Base-by-base conservation (phyloP, 768 basidiomycete genomes). In the Mycena galopus region DNA sequence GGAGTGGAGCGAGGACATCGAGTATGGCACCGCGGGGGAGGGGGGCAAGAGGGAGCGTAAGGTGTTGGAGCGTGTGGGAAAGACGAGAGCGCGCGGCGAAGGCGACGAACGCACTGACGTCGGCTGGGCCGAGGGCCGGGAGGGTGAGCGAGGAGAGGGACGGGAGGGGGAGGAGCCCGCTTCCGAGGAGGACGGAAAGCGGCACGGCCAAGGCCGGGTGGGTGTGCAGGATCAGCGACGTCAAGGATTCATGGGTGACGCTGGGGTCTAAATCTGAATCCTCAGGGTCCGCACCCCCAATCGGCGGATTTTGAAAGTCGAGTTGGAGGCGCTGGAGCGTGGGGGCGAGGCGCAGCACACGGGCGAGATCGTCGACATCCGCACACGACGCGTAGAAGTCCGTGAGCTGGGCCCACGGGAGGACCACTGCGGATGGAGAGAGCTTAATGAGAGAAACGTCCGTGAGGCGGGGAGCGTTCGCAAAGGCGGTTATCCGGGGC, bases 361-460 rank as follows among this genome's bases (percentile, higher is more conserved):
- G 44, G 4, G n/a, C 19, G 44, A 47, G 21, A 21, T 47, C 44
- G n/a, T 47, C 44, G 19, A 47, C 44, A 19, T n/a, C n/a, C 21
- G 44, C 44, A 21, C n/a, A 47, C 44, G 44, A 47, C 44, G 44
- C 44, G 44, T 19, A 47, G 7, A 66, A 56, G 37, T 25, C 7
- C 17, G 65, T 56, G 7, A 66, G 65, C 65, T 66, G 65, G 2
- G 53, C 21, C 55, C 65, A 66, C 16, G 65, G 65, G n/a, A 66
- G 53, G 6, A 19, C 21, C 16, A 66, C 65, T 17, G 29, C 29
- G 10, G 65, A 66, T 10, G 53, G 65, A 23, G 55, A 12, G 30
- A 66, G 65, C 55, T 57, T 56, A 37, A 57, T 35, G 14, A 44
- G 65, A 2, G 65, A 66, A 17, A 66, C 65, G 30, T 66, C 27